A percentile compares a stretch with the other conserved stretches of the same genome.
phyloP scores from a whole-genome alignment of 495 filamentous ascomycete genomes.

The Aspergillus ellipticus region DNA sequence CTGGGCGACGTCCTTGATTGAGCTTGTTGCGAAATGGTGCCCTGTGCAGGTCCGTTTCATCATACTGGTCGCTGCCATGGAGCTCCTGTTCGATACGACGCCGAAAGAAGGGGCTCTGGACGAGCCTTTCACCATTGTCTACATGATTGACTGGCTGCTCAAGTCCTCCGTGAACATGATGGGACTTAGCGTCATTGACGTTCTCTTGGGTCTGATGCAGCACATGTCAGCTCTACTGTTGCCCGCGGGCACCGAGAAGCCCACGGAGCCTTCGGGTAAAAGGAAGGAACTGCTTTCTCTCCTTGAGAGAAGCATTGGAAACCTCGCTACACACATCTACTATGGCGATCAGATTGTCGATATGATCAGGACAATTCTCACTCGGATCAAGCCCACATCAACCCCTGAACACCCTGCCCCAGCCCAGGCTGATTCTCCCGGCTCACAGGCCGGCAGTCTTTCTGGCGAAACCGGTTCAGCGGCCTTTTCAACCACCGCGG shows the following conservation, averaged over 20 bases:
- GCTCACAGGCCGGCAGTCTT: slow-evolving; percentile 5
- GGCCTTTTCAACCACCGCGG: slow-evolving; percentile 66
- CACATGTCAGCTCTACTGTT: slow-evolving; percentile 71
- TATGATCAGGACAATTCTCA: slow-evolving; percentile 77
- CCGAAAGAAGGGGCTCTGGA: slow-evolving; percentile 62
- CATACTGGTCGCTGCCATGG: slow-evolving; percentile 76
- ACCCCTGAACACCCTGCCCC: slow-evolving; percentile 33
- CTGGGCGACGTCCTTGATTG: slow-evolving; percentile 78
- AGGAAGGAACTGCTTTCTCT: slow-evolving; percentile 55
- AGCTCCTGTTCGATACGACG: slow-evolving; percentile 60
- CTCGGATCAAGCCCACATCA: slow-evolving; percentile 64
- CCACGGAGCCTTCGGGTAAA: slow-evolving; percentile 10
- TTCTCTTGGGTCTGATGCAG: slow-evolving; percentile 73
- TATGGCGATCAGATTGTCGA: slow-evolving; percentile 91
- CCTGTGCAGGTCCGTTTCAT: slow-evolving; percentile 89
- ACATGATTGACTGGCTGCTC: slow-evolving; percentile 73
- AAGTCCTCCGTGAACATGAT: slow-evolving; percentile 88
- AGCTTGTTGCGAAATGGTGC: slow-evolving; percentile 74
- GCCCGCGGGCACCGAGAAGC: slow-evolving; percentile 46
- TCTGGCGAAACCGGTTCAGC: slow-evolving; percentile 33
- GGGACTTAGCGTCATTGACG: slow-evolving; percentile 88
- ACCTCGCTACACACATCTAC: slow-evolving; percentile 89
- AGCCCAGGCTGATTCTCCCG: slow-evolving; percentile 39
- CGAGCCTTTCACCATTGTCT: slow-evolving; percentile 67
- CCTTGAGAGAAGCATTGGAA: slow-evolving; percentile 73